Conservation (phyloP, 2,329 filamentous ascomycete genomes). For the Raffaelea albimanens region DNA sequence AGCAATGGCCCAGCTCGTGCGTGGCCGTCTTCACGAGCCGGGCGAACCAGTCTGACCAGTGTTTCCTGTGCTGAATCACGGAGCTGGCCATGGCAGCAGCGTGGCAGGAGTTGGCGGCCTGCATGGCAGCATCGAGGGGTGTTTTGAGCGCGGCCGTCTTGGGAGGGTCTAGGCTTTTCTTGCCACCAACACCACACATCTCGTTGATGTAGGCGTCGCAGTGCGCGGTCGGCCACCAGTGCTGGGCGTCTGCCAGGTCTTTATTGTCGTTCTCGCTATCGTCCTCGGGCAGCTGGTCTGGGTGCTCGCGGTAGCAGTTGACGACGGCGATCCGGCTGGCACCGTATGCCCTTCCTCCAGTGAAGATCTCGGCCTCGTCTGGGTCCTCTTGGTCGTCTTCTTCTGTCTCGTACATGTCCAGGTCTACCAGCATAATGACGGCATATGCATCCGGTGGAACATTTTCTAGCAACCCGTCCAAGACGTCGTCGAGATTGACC, state of each 20-base stretch:
- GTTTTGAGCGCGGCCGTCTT: neutral
- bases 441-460: slow-evolving; percentile 51
- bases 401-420: slow-evolving; percentile 61
- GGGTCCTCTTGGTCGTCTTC: no score
- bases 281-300: slow-evolving; percentile 23
- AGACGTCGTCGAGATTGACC: slow-evolving; percentile 50
- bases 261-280: slow-evolving; percentile 22
- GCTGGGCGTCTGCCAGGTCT: slow-evolving; percentile 27
- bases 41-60: slow-evolving; percentile 38
- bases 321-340: slow-evolving; percentile 53
- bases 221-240: slow-evolving; percentile 58
- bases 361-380: slow-evolving; percentile 56
- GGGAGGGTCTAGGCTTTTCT: neutral
- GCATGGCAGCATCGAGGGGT: neutral
- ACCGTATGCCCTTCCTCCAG: slow-evolving; percentile 57
- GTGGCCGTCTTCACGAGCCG: slow-evolving; percentile 46
- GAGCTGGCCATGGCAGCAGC: neutral
- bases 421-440: slow-evolving; percentile 44
- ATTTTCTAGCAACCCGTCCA: slow-evolving; percentile 44
- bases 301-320: slow-evolving; percentile 52
- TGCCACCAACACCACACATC: slow-evolving; percentile 17
- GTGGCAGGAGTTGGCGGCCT: no score
- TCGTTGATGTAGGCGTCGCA: slow-evolving; percentile 40
- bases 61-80: neutral
- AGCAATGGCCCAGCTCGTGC: slow-evolving; percentile 60